These are phyloP conservation scores for Bipolaris sorokiniana DNA, from an alignment of 2,329 filamentous ascomycete genomes.

Conservation along the genomic window DNA sequence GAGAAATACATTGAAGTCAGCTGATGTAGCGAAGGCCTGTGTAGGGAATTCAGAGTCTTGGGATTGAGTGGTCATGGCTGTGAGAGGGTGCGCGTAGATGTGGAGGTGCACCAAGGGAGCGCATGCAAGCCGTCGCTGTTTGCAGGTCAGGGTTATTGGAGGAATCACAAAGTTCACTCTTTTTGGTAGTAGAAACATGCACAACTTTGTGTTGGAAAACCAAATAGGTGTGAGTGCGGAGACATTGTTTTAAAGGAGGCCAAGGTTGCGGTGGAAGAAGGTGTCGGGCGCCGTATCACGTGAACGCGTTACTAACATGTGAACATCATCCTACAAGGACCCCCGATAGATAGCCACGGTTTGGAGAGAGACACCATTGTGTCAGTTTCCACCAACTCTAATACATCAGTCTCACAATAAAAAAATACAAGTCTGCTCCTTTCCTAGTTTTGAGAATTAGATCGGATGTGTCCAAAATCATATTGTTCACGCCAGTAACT, in stretches of 20 bases:
- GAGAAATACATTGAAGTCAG: constrained; percentile 37
- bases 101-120: neutral
- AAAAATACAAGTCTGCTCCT: too few relatives aligned
- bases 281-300: neutral
- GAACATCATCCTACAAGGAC: neutral
- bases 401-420: too few relatives aligned
- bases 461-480: too few relatives aligned
- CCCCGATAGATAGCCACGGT: neutral
- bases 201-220: neutral
- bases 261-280: neutral
- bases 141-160: neutral
- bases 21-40: constrained; percentile 14
- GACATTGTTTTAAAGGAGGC: neutral
- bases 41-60: constrained; percentile 10
- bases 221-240: neutral
- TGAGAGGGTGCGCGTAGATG: neutral
- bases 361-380: neutral
- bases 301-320: neutral
- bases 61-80: constrained; percentile 12
- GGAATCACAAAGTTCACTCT: neutral
- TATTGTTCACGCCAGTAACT: neutral
- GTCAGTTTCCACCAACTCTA: too few relatives aligned
- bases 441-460: too few relatives aligned
- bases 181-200: neutral
- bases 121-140: neutral